Conservation (phyloP, 2,329 filamentous ascomycete species). For the Calonectria pseudoturangicola region DNA sequence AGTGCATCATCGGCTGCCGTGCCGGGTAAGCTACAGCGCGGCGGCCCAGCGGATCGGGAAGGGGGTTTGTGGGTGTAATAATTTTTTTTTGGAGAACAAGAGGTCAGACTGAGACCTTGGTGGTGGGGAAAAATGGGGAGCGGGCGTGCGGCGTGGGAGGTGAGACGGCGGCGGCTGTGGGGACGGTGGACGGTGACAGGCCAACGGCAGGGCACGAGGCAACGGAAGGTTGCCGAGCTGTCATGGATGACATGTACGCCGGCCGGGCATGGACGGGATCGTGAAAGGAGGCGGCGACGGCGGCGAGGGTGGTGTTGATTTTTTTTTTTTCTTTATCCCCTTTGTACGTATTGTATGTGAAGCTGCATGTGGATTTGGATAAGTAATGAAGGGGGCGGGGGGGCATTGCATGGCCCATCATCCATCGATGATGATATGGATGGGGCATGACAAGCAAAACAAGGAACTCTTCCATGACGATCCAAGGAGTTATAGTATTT, state of each 20-base stretch:
- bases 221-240: slow-evolving; percentile 54
- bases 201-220: slow-evolving; percentile 38
- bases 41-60: slow-evolving; percentile 54
- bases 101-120: slow-evolving; percentile 11
- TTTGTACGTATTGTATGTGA: not conserved
- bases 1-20: slow-evolving; percentile 33
- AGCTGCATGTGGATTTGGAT: slow-evolving; percentile 8
- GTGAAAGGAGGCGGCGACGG: slow-evolving; percentile 30
- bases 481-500: not conserved
- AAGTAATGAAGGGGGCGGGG: slow-evolving; percentile 26
- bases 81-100: slow-evolving; percentile 27
- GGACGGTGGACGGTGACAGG: slow-evolving; percentile 34
- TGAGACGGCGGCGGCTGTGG: slow-evolving; percentile 40
- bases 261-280: slow-evolving; percentile 54
- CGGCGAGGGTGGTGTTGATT: slow-evolving; percentile 10
- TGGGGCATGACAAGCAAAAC: slow-evolving; percentile 24
- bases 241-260: slow-evolving; percentile 30
- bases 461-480: slow-evolving; percentile 17
- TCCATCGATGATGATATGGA: not conserved
- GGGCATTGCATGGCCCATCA: not conserved
- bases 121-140: slow-evolving; percentile 28
- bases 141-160: slow-evolving; percentile 37
- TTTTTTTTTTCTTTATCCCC: not conserved
- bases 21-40: slow-evolving; percentile 29
- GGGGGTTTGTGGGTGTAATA: not conserved